Percentiles rank a stretch among this genome's conserved stretches.
These are phyloP conservation scores for Termitomyces sp. DNA, from an alignment of 768 basidiomycete genomes.

Conservation along the genomic window DNA sequence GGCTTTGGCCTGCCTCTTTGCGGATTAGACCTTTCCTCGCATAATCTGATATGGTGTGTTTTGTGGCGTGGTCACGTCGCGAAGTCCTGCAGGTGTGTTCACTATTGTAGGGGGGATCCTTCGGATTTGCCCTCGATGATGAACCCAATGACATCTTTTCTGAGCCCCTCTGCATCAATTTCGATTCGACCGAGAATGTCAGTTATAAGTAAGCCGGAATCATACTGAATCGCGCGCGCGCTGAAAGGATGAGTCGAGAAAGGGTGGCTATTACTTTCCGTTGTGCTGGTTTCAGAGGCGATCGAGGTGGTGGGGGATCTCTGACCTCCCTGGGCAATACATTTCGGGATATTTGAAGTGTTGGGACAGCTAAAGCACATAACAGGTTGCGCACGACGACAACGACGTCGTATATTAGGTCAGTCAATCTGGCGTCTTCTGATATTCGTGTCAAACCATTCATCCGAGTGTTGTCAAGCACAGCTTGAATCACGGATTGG, in stretches of 20 bases:
- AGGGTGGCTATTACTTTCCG: constrained; percentile 85
- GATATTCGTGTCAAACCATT: constrained; percentile 35
- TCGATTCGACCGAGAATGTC: constrained; percentile 69
- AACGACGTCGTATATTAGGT: constrained; percentile 55
- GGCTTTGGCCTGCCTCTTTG: too few relatives aligned
- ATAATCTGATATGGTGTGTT: too few relatives aligned
- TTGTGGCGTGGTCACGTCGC: too few relatives aligned
- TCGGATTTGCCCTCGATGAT: constrained; percentile 62
- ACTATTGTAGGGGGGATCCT: too few relatives aligned
- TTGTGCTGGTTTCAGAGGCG: constrained; percentile 71
- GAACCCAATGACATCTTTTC: constrained; percentile 62
- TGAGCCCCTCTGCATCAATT: constrained; percentile 69
- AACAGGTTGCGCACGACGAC: constrained; percentile 67
- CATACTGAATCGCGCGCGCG: constrained; percentile 86
- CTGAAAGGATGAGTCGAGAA: constrained; percentile 82
- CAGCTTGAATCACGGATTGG: constrained; percentile 52
- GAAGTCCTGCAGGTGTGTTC: too few relatives aligned
- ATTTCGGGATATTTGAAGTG: constrained; percentile 53
- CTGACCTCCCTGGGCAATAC: constrained; percentile 47
- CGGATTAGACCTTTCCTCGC: too few relatives aligned
- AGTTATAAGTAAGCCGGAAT: constrained; percentile 53
- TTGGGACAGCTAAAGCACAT: constrained; percentile 56
- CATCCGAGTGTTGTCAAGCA: constrained; percentile 54
- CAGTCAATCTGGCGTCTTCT: constrained; percentile 54
- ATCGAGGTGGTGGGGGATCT: constrained; percentile 40